Percentiles rank a stretch among this genome's conserved stretches.
Evolutionary conservation across 73 alveolate genomes (phyloP).

Genomic region (Tetrahymena malaccensis): DNA sequence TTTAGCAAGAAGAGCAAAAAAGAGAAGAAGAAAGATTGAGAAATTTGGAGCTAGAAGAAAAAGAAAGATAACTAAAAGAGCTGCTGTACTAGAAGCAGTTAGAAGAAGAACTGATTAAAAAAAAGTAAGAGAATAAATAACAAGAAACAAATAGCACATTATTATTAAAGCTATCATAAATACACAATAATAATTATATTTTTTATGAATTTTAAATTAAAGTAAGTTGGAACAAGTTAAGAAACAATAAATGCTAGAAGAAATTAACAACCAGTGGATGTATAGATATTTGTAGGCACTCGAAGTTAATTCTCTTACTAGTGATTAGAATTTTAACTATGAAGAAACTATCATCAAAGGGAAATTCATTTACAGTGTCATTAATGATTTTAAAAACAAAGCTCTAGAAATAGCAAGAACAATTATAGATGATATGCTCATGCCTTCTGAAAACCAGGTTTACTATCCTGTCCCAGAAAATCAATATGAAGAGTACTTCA

Average conservation of each 20-base stretch:
- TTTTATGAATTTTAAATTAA: background rate
- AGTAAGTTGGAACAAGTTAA: background rate
- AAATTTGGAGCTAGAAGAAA: background rate
- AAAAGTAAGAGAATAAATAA: background rate
- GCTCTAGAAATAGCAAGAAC: background rate
- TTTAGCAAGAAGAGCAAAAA: background rate
- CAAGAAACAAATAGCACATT: too few relatives aligned
- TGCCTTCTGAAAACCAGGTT: background rate
- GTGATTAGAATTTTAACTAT: background rate
- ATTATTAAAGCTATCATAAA: too few relatives aligned
- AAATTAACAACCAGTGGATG: background rate
- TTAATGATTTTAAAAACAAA: background rate
- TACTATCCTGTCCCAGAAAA: background rate
- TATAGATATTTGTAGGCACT: background rate
- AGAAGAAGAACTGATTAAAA: background rate
- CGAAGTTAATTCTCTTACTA: background rate
- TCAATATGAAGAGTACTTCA: background rate
- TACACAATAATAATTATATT: too few relatives aligned
- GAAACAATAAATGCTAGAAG: background rate
- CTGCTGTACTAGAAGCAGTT: background rate
- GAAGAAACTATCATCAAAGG: background rate
- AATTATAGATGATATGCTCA: background rate
- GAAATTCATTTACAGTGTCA: background rate
- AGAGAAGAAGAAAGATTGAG: background rate
- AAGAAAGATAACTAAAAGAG: background rate